Conservation (phyloP, 2,329 filamentous ascomycete genomes). For the Cercospora citrullina region DNA sequence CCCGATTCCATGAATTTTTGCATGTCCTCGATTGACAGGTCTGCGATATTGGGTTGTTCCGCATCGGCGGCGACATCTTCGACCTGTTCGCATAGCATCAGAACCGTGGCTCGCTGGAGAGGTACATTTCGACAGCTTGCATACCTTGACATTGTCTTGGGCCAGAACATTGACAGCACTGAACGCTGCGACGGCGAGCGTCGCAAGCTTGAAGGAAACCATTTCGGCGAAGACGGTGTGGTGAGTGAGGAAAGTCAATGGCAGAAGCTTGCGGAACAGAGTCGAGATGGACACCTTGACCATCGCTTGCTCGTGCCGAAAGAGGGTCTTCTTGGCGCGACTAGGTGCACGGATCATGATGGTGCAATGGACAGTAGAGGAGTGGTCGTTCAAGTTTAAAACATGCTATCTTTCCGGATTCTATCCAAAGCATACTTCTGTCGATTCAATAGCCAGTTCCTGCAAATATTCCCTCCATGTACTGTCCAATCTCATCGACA, state of each 20-base stretch:
- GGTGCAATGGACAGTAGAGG: neutral
- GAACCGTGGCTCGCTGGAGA: constrained; percentile 24
- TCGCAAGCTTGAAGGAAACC: constrained; percentile 71
- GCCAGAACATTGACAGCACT: constrained; percentile 66
- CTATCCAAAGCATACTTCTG: neutral
- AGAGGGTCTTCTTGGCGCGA: constrained; percentile 4
- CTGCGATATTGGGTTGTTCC: constrained; percentile 18
- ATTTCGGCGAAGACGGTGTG: constrained; percentile 48
- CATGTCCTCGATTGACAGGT: constrained; percentile 26
- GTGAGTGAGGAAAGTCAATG: neutral
- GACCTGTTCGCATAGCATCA: constrained; percentile 22
- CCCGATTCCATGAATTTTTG: constrained; percentile 21
- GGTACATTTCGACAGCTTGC: constrained; percentile 26
- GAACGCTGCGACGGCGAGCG: constrained; percentile 70
- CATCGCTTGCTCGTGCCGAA: constrained; percentile 2
- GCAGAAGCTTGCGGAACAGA: neutral
- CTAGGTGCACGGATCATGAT: neutral
- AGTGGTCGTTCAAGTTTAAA: neutral
- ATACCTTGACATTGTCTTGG: constrained; percentile 41
- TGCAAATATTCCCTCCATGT: neutral
- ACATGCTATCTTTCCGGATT: no score
- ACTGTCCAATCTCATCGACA: constrained; percentile 7
- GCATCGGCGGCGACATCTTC: constrained; percentile 22
- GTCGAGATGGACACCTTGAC: constrained; percentile 8
- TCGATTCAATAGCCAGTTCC: neutral